These are phyloP conservation scores for Penicillium fimorum DNA, from an alignment of 495 filamentous ascomycete genomes.

Conservation along the genomic window DNA sequence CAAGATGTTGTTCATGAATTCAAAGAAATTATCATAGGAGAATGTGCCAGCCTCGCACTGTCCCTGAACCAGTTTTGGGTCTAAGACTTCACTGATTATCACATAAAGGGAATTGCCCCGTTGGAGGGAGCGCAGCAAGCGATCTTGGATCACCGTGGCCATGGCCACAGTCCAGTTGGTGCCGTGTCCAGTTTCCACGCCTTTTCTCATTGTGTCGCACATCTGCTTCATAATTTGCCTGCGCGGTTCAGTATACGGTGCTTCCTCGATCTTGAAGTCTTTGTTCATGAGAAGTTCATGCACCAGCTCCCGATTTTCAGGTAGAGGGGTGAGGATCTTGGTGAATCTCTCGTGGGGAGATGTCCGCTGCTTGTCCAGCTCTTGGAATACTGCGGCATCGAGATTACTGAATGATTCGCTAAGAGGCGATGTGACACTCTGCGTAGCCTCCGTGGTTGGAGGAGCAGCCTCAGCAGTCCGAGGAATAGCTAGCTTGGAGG, in stretches of 20 bases:
- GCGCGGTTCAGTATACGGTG: conserved; percentile 47
- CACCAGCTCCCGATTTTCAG: conserved; percentile 79
- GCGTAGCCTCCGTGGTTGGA: conserved; percentile 36
- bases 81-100: conserved; percentile 81
- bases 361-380: conserved; percentile 37
- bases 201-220: conserved; percentile 72
- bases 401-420: conserved; percentile 46
- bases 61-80: conserved; percentile 69
- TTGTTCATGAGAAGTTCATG: conserved; percentile 92
- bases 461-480: conserved; percentile 43
- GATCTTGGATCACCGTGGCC: conserved; percentile 79
- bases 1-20: conserved; percentile 83
- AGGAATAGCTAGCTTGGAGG: conserved; percentile 60
- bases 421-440: conserved; percentile 47
- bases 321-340: conserved; percentile 62
- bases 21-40: conserved; percentile 91
- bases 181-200: conserved; percentile 68
- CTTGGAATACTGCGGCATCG: conserved; percentile 38
- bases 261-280: conserved; percentile 65
- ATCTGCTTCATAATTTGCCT: conserved; percentile 60
- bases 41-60: conserved; percentile 81
- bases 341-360: conserved; percentile 48
- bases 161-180: conserved; percentile 77
- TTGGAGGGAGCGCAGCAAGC: conserved; percentile 77
- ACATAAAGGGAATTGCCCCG: conserved; percentile 78